A percentile compares a stretch with the other conserved stretches of the same genome.
Evolutionary conservation across 1,284 basidiomycete genomes (phyloP).

Genomic region (Thecaphora thlaspeos): DNA sequence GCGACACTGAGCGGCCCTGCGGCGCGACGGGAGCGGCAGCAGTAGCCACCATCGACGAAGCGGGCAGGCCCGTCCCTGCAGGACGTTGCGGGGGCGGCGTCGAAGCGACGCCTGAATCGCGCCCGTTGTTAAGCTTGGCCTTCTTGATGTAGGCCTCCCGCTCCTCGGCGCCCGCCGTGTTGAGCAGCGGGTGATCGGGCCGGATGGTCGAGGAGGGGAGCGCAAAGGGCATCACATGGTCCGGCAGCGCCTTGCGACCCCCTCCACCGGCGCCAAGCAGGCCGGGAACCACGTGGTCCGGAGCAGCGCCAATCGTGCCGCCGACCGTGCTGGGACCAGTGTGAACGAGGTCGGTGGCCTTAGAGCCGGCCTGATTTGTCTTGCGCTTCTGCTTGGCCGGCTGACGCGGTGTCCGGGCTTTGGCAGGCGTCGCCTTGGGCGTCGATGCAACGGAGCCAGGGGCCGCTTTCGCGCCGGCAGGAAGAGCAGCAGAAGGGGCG

Average conservation of each 20-base stretch:
- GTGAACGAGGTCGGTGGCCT: slow-evolving; percentile 20
- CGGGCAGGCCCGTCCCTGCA: neutral
- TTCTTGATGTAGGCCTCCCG: neutral
- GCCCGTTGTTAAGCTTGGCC: neutral
- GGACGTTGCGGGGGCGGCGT: neutral
- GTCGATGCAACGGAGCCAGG: neutral
- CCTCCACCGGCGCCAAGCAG: slow-evolving; percentile 43
- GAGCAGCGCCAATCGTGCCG: slow-evolving; percentile 39
- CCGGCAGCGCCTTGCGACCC: slow-evolving; percentile 37
- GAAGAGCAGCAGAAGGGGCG: too few relatives aligned
- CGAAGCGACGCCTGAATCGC: neutral
- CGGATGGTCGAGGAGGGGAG: slow-evolving; percentile 20
- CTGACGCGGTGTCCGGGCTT: slow-evolving; percentile 13
- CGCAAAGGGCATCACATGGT: slow-evolving; percentile 43
- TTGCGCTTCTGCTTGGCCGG: slow-evolving; percentile 36
- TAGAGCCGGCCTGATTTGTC: slow-evolving; percentile 12
- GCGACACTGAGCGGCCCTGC: neutral
- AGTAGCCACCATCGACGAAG: neutral
- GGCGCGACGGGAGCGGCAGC: too few relatives aligned
- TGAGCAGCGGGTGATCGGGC: slow-evolving; percentile 29
- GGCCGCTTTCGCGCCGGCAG: too few relatives aligned
- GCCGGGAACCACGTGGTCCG: slow-evolving; percentile 21
- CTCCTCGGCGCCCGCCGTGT: slow-evolving; percentile 29
- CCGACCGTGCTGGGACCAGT: slow-evolving; percentile 33
- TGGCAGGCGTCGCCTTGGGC: slow-evolving; percentile 1